phyloP scores from a whole-genome alignment of 208 protist genomes.

The Trypanosoma platydactyli region DNA sequence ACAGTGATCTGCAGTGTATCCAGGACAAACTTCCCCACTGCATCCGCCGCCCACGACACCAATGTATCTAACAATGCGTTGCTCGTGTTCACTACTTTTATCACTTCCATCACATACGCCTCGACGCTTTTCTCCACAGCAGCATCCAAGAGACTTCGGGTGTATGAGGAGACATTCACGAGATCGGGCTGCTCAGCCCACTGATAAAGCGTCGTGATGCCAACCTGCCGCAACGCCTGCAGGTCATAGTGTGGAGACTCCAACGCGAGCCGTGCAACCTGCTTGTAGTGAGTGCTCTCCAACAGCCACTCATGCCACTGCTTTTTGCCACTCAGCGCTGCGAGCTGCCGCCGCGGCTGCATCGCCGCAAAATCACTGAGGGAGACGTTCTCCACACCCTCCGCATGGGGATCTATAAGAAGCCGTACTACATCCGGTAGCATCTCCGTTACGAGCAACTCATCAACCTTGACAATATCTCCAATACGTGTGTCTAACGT shows the following conservation, averaged over 20 bases:
- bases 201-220: constrained; percentile 75
- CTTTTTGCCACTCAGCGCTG: constrained; percentile 56
- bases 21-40: constrained; percentile 75
- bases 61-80: constrained; percentile 41
- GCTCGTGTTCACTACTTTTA: constrained; percentile 59
- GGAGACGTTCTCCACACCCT: constrained; percentile 68
- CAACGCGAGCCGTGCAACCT: constrained; percentile 53
- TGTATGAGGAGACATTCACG: constrained; percentile 71
- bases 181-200: constrained; percentile 77
- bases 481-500: constrained; percentile 68
- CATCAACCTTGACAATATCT: constrained; percentile 68
- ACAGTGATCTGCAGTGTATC: constrained; percentile 62
- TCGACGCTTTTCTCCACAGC: constrained; percentile 74
- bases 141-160: constrained; percentile 71
- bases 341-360: constrained; percentile 75
- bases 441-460: constrained; percentile 42
- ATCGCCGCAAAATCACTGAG: constrained; percentile 73
- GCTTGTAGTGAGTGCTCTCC: constrained; percentile 70
- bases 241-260: constrained; percentile 68
- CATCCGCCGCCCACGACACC: constrained; percentile 58
- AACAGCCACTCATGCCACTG: constrained; percentile 76
- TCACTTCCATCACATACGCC: constrained; percentile 69
- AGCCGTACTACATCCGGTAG: constrained; percentile 71
- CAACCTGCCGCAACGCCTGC: constrained; percentile 61
- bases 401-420: constrained; percentile 69